Percentiles rank a stretch among this genome's conserved stretches.
These are phyloP conservation scores for Papiliotrema nemorosa DNA, from an alignment of 1,284 basidiomycete species.

Conservation along the genomic window DNA sequence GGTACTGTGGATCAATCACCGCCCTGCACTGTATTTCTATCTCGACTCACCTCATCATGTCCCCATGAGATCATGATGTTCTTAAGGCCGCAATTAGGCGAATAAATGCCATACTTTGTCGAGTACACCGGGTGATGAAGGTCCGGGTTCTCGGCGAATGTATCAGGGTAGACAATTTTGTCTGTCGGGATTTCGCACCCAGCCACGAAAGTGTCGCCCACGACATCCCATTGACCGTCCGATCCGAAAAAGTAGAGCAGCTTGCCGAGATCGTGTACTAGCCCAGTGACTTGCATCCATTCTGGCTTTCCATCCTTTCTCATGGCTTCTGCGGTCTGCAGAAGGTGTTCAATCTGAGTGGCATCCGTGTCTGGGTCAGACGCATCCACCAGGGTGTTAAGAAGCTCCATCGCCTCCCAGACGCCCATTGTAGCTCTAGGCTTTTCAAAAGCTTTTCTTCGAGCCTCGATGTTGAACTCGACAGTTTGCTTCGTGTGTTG, in stretches of 20 bases:
- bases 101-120: constrained; percentile 71
- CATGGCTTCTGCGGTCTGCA: constrained; percentile 89
- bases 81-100: constrained; percentile 68
- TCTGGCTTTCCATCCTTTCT: constrained; percentile 76
- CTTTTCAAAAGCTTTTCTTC: constrained; percentile 5
- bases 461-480: constrained; percentile 5
- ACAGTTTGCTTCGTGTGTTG: constrained; percentile 9
- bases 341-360: constrained; percentile 81
- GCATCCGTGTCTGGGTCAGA: constrained; percentile 55
- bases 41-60: constrained; percentile 61
- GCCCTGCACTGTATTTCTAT: not conserved
- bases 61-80: constrained; percentile 88
- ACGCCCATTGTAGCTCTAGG: constrained; percentile 4
- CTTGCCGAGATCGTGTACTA: constrained; percentile 78
- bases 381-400: not conserved
- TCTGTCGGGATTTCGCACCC: constrained; percentile 72
- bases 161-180: constrained; percentile 74
- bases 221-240: constrained; percentile 82
- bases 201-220: constrained; percentile 79
- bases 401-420: constrained; percentile 7
- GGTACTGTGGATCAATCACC: not conserved
- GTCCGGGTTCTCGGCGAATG: constrained; percentile 73
- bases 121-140: constrained; percentile 64
- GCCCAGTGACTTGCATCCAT: constrained; percentile 70
- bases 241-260: constrained; percentile 70